phyloP scores from a whole-genome alignment of 2,329 filamentous ascomycete genomes.

The Fusarium sp. region DNA sequence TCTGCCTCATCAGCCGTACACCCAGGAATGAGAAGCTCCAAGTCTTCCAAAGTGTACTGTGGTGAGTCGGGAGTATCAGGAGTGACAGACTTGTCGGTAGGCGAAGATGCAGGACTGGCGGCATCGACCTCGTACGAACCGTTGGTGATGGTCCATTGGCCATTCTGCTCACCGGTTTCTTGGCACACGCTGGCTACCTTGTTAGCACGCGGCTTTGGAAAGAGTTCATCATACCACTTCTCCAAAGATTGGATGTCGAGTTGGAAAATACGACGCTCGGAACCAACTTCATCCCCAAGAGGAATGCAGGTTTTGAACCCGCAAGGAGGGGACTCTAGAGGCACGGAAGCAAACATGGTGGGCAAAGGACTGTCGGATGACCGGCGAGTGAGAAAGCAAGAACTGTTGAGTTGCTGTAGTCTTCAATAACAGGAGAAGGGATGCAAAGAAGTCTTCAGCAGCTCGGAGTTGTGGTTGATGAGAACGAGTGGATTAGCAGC shows the following conservation, averaged over 20 bases:
- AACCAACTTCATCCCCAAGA: background rate
- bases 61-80: background rate
- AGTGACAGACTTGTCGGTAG: background rate
- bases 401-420: background rate
- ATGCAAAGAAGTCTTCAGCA: slow-evolving; percentile 10
- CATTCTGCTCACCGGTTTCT: background rate
- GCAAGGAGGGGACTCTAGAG: background rate
- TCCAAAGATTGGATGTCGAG: slow-evolving; percentile 21
- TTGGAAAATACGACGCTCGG: slow-evolving; percentile 3
- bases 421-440: background rate
- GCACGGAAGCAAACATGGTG: slow-evolving; percentile 6
- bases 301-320: slow-evolving; percentile 24
- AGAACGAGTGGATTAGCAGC: background rate
- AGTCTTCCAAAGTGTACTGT: slow-evolving; percentile 6
- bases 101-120: background rate
- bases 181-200: background rate
- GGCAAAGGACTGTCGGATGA: background rate
- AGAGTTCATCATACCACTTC: slow-evolving; percentile 20
- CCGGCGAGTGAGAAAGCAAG: no score
- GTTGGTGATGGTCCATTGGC: slow-evolving; percentile 5
- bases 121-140: background rate
- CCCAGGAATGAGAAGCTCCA: background rate
- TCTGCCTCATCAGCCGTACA: background rate
- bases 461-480: background rate
- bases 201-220: background rate